A percentile compares a stretch with the other conserved stretches of the same genome.
phyloP scores from a whole-genome alignment of 2,329 filamentous ascomycete species.

The Phialophora verrucosa region DNA sequence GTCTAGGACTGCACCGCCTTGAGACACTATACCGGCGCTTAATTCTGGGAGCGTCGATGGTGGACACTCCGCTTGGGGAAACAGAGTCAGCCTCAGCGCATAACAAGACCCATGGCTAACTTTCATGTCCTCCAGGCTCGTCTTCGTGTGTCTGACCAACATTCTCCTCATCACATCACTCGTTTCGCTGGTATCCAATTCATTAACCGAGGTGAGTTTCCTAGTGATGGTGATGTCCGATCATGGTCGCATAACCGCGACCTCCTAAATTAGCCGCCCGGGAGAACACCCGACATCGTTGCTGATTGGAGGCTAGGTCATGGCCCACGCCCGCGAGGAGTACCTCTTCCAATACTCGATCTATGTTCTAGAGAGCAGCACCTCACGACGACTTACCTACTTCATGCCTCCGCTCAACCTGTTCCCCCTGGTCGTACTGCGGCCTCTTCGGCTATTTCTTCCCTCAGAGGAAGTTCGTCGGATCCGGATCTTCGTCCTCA shows the following conservation, averaged over 20 bases:
- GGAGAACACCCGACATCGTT: slow-evolving; percentile 3
- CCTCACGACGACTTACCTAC: slow-evolving; percentile 54
- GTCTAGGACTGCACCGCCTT: slow-evolving; percentile 4
- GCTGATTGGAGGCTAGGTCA: slow-evolving; percentile 53
- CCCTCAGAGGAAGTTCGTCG: slow-evolving; percentile 61
- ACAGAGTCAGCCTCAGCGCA: slow-evolving; percentile 21
- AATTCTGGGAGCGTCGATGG: neutral
- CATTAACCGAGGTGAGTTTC: slow-evolving; percentile 59
- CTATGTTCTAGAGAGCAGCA: slow-evolving; percentile 54
- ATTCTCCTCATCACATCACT: slow-evolving; percentile 65
- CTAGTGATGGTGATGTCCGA: slow-evolving; percentile 2
- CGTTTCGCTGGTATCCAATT: slow-evolving; percentile 64
- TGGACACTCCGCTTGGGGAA: neutral
- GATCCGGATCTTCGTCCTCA: slow-evolving; percentile 63
- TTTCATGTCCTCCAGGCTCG: slow-evolving; percentile 49
- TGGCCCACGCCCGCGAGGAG: slow-evolving; percentile 66
- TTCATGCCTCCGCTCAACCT: slow-evolving; percentile 62
- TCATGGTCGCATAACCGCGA: slow-evolving; percentile 24
- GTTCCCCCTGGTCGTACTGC: slow-evolving; percentile 61
- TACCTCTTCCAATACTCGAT: slow-evolving; percentile 62
- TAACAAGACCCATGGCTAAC: slow-evolving; percentile 26
- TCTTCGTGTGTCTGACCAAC: slow-evolving; percentile 67
- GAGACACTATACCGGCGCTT: slow-evolving; percentile 22
- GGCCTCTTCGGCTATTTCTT: slow-evolving; percentile 63
- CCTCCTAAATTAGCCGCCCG: slow-evolving; percentile 22